Evolutionary conservation across 2,329 filamentous ascomycete genomes (phyloP), one percentile per base, ranked within the genome.

Genomic region (Botrytis hyacinthi): DNA sequence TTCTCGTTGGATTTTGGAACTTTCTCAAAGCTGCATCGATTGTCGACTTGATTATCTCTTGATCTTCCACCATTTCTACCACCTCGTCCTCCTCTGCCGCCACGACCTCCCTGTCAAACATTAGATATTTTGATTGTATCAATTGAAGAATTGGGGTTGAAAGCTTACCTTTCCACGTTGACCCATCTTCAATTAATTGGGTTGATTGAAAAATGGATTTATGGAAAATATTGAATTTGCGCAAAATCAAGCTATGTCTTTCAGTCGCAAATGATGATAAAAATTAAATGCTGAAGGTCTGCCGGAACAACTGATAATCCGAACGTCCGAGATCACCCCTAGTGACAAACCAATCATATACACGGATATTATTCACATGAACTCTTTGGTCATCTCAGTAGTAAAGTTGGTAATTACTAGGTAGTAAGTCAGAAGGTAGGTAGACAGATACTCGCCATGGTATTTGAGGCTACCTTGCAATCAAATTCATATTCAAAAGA

Each of bases 1-100:
- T 91, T 91, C 81, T 93, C 91, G 83, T 99, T 97, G 79, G 90
- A 85, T 85, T 95, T 96, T 78, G 86, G 84, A 72, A 97, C 86
- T 57, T 91, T 82, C 71, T 84, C 83, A 75, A 85, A 84, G 77
- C 84, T 83, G 75, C 85, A 83, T 78, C 82, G 80, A 77, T 84
- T 81, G 71, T 82, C 83, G 77, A 84, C 83, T 77, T 85, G 80
- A 69, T 80, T 79, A 71, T 78, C 73, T 73, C 75, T 69, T 63
- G 75, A 72, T 74, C 75, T 73, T 37, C 77, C 77, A 60, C 77
- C 71, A 65, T 77, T 75, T 65, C 77, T 74, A 44, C 76, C 73
- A 73, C 78, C 77, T 67, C 76, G 71, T 65, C 76, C 75, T 51
- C 77, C 78, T 66, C 77, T 71, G 51, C 72, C 72, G 44, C 77